These are phyloP conservation scores for Tubosaeta sp. DNA, from an alignment of 768 basidiomycete genomes.

Conservation along the genomic window DNA sequence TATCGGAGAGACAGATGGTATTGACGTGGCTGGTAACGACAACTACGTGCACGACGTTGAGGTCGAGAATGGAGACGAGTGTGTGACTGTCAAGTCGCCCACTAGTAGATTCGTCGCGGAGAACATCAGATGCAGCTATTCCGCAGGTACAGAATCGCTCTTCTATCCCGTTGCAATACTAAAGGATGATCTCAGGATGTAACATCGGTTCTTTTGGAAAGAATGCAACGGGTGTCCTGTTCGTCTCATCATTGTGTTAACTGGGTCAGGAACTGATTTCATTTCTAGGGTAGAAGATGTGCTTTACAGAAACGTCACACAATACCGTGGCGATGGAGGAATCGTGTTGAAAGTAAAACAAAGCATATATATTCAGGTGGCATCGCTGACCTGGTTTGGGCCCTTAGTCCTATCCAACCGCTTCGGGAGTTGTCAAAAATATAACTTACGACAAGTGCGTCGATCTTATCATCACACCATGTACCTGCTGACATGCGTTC, in stretches of 20 bases:
- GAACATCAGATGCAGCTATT: slow-evolving; percentile 10
- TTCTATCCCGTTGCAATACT: neutral
- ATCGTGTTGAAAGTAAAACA: slow-evolving; percentile 9
- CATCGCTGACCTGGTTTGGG: neutral
- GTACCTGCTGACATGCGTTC: neutral
- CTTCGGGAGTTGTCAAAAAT: slow-evolving; percentile 8
- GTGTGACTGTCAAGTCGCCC: slow-evolving; percentile 32
- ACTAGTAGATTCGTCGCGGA: slow-evolving; percentile 17
- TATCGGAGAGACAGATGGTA: slow-evolving; percentile 7
- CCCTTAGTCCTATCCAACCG: slow-evolving; percentile 8
- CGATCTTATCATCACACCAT: neutral
- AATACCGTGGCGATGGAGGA: neutral
- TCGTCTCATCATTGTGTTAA: neutral
- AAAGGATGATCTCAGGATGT: slow-evolving; percentile 6
- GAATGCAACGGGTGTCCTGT: neutral
- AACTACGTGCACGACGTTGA: slow-evolving; percentile 32
- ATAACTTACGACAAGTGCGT: slow-evolving; percentile 10
- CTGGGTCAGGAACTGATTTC: neutral
- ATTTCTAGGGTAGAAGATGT: slow-evolving; percentile 4
- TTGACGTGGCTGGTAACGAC: slow-evolving; percentile 25
- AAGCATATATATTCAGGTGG: neutral
- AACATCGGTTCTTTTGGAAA: slow-evolving; percentile 13
- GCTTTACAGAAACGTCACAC: slow-evolving; percentile 9
- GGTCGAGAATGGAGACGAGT: slow-evolving; percentile 32
- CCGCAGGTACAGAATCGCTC: slow-evolving; percentile 1